Conservation (phyloP, 441 rosid genomes). For the Gossypium laxum region DNA sequence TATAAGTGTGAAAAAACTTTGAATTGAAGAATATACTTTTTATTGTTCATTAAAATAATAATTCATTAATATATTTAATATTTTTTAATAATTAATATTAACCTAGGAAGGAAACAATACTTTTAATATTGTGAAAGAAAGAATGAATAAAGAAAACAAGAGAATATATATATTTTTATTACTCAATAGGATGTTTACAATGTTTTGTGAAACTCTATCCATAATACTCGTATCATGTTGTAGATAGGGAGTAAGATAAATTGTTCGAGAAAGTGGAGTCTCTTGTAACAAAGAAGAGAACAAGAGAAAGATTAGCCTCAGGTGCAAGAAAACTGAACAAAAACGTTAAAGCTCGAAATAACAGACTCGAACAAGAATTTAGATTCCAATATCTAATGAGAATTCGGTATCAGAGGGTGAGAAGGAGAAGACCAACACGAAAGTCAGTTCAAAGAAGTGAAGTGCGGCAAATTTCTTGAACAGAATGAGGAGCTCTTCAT, state of each 20-base stretch:
- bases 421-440: conserved; percentile 25
- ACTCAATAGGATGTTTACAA: too few relatives aligned
- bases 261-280: conserved; percentile 9
- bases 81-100: too few relatives aligned
- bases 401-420: conserved; percentile 24
- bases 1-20: too few relatives aligned
- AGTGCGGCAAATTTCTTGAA: conserved; percentile 40
- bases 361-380: conserved; percentile 8
- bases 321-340: conserved; percentile 19
- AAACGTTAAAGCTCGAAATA: conserved; percentile 12
- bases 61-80: too few relatives aligned
- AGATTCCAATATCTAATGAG: conserved; percentile 17
- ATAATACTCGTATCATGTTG: too few relatives aligned
- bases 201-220: too few relatives aligned
- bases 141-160: too few relatives aligned
- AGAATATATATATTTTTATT: too few relatives aligned
- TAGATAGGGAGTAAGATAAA: conserved; percentile 20
- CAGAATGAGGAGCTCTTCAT: conserved; percentile 33
- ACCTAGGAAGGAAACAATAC: too few relatives aligned
- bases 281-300: conserved; percentile 23
- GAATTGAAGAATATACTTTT: too few relatives aligned
- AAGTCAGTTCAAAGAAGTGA: conserved; percentile 25
- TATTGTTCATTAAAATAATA: too few relatives aligned
- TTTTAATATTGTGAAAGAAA: too few relatives aligned
- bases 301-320: conserved; percentile 17